Evolutionary conservation across 1,284 basidiomycete genomes (phyloP), one percentile per base, ranked within the genome.

Genomic region (Sanghuangporus sanghuang): DNA sequence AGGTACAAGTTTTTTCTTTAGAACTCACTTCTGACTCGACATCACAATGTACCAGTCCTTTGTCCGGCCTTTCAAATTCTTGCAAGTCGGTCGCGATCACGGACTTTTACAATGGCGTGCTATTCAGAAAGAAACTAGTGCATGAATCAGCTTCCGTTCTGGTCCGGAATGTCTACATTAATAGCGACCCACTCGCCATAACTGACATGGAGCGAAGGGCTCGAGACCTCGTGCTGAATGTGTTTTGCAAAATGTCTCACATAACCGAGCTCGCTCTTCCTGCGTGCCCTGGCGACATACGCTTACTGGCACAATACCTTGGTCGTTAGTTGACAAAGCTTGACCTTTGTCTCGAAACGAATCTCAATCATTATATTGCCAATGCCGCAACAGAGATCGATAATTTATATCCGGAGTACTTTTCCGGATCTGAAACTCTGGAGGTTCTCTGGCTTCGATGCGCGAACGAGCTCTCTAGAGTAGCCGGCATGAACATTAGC

Each of bases 361-460:
- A 35, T 35, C 18, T 21, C 27, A 3, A 32, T 9, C n/a, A 49
- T 49, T 9, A 21, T 21, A 49, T 21, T n/a, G 2, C 5, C 3
- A 11, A 36, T 11, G 46, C 16, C 3, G 2, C 27, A 18, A 32
- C 27, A 16, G 58, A 36, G n/a, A 18, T 8, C 7, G 44, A 36
- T 7, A 8, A 16, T 12, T 50, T 59, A 18, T 18, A 8, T 27
- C 46, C 57, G 18, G 16, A 46, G 14, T 27, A 59, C 32, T 59
- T 48, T 16, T 21, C 16, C 6, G 58, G 58, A 27, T 52, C 52
- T 50, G 12, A 36, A 6, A 21, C n/a, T 35, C 38, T 59, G 16
- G 58, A 59, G 36, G 44, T 39, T 18, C 46, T 59, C 18, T 59
- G 58, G 58, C 44, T 59, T 27, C 40, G 58, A 38, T 49, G 23